Evolutionary conservation across 2,329 filamentous ascomycete genomes (phyloP), one percentile per base, ranked within the genome.

Genomic region (Chaetomium sp.): DNA sequence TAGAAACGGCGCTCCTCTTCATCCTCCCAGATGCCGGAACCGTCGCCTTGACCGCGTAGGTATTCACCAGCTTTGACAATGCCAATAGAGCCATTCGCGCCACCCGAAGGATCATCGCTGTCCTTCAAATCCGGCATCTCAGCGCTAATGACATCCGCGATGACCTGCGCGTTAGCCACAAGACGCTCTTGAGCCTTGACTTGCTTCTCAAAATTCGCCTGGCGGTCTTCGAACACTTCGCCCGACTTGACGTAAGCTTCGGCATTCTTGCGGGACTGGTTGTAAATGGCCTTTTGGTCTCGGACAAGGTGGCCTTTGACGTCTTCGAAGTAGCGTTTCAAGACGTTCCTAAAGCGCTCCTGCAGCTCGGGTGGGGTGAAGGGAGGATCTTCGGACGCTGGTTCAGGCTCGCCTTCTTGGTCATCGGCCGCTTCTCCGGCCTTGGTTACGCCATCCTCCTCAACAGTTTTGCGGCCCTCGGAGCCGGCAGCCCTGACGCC

Each of bases 161-260:
- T 83, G 21, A 93, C 86, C 74, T 99, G 96, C 0, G 94, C 93
- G 76, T 96, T 98, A 25, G 92, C 82, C 29, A 97, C 83, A 3
- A 99, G 84, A 69, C 93, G 93, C 75, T 99, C 95, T 74, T 98
- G 92, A 0, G 90, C 85, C 77, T 98, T 99, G 63, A 93, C 83
- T 71, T 95, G 90, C 76, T 93, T 97, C 75, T 99, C 96, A 70
- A 96, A 97, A 74, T 93, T 98, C 61, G 93, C 87, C 75, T 99
- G 95, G 58, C 95, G 90, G 74, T 99, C 95, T 75, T 99, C 95
- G 69, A 99, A 98, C 5, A 99, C 94, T 75, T 99, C 95, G 2
- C 95, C 95, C 45, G 95, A 98, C 74, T 97, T 97, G 72, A 99
- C 94, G 72, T 99, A 99, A 6, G 94, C 95, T 77, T 99, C 95